Evolutionary conservation across 106 monocot genomes (phyloP).

Genomic region (Allium fistulosum): DNA sequence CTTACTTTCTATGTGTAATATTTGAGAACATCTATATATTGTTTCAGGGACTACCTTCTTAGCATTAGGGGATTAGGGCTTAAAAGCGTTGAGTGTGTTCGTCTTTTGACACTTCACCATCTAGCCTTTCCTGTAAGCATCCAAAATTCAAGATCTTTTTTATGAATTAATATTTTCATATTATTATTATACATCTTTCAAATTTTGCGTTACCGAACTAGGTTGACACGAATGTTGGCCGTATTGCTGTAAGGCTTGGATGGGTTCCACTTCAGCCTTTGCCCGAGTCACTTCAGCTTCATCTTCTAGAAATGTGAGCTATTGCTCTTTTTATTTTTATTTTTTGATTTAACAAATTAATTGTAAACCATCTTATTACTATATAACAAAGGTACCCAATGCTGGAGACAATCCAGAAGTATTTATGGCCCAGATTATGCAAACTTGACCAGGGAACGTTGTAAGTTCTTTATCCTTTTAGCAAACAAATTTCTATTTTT

Average conservation of each 20-base stretch:
- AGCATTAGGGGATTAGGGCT: slow-evolving; percentile 90
- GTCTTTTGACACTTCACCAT: slow-evolving; percentile 92
- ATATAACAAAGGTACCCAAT: slow-evolving; percentile 69
- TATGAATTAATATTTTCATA: neutral
- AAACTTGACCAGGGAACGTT: slow-evolving; percentile 58
- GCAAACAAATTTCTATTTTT: neutral
- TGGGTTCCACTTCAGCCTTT: slow-evolving; percentile 99
- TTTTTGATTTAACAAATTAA: neutral
- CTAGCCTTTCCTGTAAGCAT: slow-evolving; percentile 86
- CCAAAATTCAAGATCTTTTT: neutral
- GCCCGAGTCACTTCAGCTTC: slow-evolving; percentile 93
- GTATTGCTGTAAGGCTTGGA: slow-evolving; percentile 95
- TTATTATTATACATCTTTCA: neutral
- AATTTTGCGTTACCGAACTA: slow-evolving; percentile 3
- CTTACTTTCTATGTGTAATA: neutral
- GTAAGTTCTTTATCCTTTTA: slow-evolving; percentile 24
- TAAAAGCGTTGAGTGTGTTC: slow-evolving; percentile 97
- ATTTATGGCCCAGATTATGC: slow-evolving; percentile 26
- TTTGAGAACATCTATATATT: neutral
- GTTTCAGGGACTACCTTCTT: slow-evolving; percentile 77
- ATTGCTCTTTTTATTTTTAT: neutral
- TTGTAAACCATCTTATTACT: neutral
- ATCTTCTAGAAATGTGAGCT: slow-evolving; percentile 86
- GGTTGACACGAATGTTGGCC: slow-evolving; percentile 98
- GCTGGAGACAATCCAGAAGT: slow-evolving; percentile 55